Evolutionary conservation across 345 rosid genomes (phyloP).

Genomic region (Xanthoceras sorbifolium): DNA sequence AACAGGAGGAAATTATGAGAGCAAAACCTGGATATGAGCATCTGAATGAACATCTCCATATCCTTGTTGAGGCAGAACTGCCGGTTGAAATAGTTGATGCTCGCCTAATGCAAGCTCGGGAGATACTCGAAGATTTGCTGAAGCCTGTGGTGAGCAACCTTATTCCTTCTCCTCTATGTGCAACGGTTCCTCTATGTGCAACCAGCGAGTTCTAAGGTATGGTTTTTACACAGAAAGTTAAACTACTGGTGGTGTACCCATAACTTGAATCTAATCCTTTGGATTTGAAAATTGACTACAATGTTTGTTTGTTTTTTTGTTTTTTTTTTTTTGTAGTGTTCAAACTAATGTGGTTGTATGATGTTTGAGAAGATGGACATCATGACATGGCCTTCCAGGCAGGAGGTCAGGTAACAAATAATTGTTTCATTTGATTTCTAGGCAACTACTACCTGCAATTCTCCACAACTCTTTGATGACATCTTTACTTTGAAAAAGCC

Average conservation of each 20-base stretch:
- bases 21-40: slow-evolving; percentile 90
- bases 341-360: background rate
- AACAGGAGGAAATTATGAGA: slow-evolving; percentile 79
- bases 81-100: slow-evolving; percentile 87
- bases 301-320: too few species aligned
- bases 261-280: background rate
- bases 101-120: slow-evolving; percentile 84
- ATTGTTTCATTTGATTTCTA: too few species aligned
- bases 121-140: slow-evolving; percentile 86
- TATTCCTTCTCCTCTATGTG: background rate
- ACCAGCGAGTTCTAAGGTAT: too few species aligned
- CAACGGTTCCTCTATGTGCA: background rate
- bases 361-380: background rate
- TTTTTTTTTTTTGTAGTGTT: too few species aligned
- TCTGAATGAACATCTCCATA: slow-evolving; percentile 80
- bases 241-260: background rate
- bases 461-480: background rate
- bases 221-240: too few species aligned
- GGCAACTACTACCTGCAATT: too few species aligned
- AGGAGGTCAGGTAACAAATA: too few species aligned
- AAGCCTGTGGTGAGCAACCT: slow-evolving; percentile 64
- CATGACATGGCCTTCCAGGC: background rate
- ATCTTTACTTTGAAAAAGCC: background rate
- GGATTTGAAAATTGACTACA: background rate
- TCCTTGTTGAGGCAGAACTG: slow-evolving; percentile 82